These are phyloP conservation scores for Nicotiana rustica DNA, from an alignment of 305 asterid genomes.

Conservation along the genomic window DNA sequence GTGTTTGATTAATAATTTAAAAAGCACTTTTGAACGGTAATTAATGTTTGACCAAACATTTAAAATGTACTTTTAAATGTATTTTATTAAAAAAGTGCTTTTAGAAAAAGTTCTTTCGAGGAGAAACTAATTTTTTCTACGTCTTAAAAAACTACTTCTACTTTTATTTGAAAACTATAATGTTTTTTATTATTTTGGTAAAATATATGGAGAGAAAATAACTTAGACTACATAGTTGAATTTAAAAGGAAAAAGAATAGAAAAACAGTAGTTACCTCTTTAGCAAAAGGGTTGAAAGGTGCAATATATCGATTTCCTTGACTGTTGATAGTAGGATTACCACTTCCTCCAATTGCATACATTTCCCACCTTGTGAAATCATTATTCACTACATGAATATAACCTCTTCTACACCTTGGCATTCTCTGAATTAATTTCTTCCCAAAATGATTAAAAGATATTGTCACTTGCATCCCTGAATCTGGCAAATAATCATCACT, in stretches of 20 bases:
- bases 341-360: constrained; percentile 98
- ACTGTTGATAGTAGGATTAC: constrained; percentile 97
- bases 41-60: too few relatives aligned
- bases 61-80: too few relatives aligned
- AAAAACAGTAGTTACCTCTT: constrained; percentile 58
- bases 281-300: constrained; percentile 78
- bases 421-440: constrained; percentile 79
- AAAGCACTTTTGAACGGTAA: too few relatives aligned
- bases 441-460: constrained; percentile 88
- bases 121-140: too few relatives aligned
- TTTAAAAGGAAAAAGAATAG: background rate
- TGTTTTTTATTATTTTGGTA: background rate
- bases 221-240: too few relatives aligned
- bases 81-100: too few relatives aligned
- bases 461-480: constrained; percentile 97
- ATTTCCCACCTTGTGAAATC: constrained; percentile 96
- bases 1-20: too few relatives aligned
- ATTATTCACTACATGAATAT: constrained; percentile 87
- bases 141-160: too few relatives aligned
- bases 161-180: too few relatives aligned
- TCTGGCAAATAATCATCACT: constrained; percentile 83
- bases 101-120: too few relatives aligned
- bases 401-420: constrained; percentile 97
- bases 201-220: background rate
- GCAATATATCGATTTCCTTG: constrained; percentile 95